Percentiles rank a stretch among this genome's conserved stretches.
These are phyloP conservation scores for Moesziomyces sp. DNA, from an alignment of 1,284 basidiomycete species.

Conservation along the genomic window DNA sequence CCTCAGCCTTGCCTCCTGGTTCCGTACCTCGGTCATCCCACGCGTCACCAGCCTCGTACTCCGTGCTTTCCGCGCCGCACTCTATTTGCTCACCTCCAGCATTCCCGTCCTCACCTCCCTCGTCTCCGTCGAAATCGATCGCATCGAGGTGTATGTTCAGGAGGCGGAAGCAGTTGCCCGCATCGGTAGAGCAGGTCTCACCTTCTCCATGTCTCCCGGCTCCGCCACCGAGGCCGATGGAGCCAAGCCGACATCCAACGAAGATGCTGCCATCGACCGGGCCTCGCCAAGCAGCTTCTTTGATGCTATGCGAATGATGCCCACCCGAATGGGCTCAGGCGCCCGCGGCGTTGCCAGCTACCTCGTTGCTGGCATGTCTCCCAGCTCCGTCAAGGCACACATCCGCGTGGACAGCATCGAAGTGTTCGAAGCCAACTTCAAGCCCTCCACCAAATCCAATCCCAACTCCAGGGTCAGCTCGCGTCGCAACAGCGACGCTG, in stretches of 20 bases:
- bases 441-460: constrained; percentile 1
- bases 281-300: constrained; percentile 11
- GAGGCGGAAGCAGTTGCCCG: constrained; percentile 48
- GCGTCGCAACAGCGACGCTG: constrained; percentile 3
- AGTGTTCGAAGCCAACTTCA: constrained; percentile 51
- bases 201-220: constrained; percentile 47
- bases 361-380: constrained; percentile 54
- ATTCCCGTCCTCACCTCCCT: constrained; percentile 55
- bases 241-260: neutral
- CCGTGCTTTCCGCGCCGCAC: constrained; percentile 36
- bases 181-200: constrained; percentile 46
- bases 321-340: constrained; percentile 44
- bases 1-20: constrained; percentile 20
- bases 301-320: constrained; percentile 38
- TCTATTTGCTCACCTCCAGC: constrained; percentile 51
- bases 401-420: constrained; percentile 48
- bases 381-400: constrained; percentile 30
- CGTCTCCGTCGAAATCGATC: constrained; percentile 57
- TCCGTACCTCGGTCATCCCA: constrained; percentile 18
- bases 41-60: constrained; percentile 14
- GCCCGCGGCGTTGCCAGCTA: constrained; percentile 49
- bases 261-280: neutral
- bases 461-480: neutral
- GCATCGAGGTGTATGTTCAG: constrained; percentile 48
- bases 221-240: constrained; percentile 1